Evolutionary conservation across 345 rosid genomes (phyloP).

Genomic region (Camelina laxa): DNA sequence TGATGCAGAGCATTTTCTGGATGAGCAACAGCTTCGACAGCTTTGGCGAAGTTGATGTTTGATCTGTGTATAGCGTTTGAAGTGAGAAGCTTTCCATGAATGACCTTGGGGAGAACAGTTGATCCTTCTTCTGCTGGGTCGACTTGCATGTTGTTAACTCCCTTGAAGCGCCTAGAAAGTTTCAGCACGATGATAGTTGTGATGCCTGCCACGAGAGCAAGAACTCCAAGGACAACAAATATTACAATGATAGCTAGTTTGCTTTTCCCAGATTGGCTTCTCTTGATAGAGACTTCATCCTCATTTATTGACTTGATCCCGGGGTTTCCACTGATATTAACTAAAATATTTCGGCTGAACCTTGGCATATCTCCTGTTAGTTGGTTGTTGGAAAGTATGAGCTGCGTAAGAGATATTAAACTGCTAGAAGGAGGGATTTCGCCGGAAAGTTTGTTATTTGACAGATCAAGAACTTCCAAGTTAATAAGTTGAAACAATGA

Average conservation of each 20-base stretch:
- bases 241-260: constrained; percentile 47
- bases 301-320: constrained; percentile 1
- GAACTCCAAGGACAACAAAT: constrained; percentile 48
- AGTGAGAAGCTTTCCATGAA: constrained; percentile 64
- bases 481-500: constrained; percentile 42
- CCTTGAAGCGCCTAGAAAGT: constrained; percentile 53
- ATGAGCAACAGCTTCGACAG: constrained; percentile 64
- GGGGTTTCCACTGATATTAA: constrained; percentile 52
- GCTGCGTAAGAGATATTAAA: constrained; percentile 50
- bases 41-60: constrained; percentile 65
- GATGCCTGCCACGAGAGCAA: constrained; percentile 43
- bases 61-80: constrained; percentile 64
- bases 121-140: constrained; percentile 49
- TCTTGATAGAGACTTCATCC: background rate
- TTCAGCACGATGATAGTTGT: constrained; percentile 39
- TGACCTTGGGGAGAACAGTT: constrained; percentile 54
- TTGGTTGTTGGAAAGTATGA: constrained; percentile 67
- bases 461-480: constrained; percentile 80
- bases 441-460: constrained; percentile 63
- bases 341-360: constrained; percentile 36
- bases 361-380: constrained; percentile 57
- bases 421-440: constrained; percentile 47
- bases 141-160: constrained; percentile 50
- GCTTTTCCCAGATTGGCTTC: constrained; percentile 8
- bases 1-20: constrained; percentile 54